Evolutionary conservation across 164 flowering plant genomes (phyloP).

Genomic region (Sextonia rubra): DNA sequence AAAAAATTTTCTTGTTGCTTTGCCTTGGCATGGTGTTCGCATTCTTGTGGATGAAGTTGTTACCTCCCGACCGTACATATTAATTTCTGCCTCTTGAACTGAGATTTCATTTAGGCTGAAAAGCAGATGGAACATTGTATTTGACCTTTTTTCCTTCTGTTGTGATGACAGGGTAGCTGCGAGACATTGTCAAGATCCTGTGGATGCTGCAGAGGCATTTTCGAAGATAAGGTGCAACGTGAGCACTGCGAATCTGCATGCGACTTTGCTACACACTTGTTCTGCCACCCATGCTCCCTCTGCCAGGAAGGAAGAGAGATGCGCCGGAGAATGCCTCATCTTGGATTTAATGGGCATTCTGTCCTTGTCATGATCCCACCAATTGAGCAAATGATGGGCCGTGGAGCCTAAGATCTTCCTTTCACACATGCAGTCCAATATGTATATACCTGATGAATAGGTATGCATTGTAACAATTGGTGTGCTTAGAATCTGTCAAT

Average conservation of each 20-base stretch:
- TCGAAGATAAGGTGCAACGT: conserved; percentile 62
- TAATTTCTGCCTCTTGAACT: no score
- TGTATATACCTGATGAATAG: neutral
- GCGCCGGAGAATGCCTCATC: conserved; percentile 85
- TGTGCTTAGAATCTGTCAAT: neutral
- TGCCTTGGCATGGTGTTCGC: no score
- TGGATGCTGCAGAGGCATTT: conserved; percentile 63
- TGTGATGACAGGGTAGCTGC: conserved; percentile 66
- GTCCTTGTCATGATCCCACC: conserved; percentile 82
- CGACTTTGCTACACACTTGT: conserved; percentile 74
- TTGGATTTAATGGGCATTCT: conserved; percentile 64
- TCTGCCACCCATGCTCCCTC: conserved; percentile 77
- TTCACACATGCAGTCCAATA: neutral
- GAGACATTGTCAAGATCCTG: conserved; percentile 70
- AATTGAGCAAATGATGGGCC: conserved; percentile 71
- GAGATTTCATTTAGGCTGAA: neutral
- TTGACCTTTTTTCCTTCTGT: neutral
- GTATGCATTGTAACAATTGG: neutral
- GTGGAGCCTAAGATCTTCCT: conserved; percentile 17
- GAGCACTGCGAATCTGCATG: conserved; percentile 78
- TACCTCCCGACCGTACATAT: no score
- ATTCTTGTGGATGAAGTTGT: no score
- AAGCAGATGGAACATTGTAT: neutral
- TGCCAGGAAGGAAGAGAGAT: conserved; percentile 97
- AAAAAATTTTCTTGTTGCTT: no score